Evolutionary conservation across 441 rosid genomes (phyloP).

Genomic region (Populus hybrid): DNA sequence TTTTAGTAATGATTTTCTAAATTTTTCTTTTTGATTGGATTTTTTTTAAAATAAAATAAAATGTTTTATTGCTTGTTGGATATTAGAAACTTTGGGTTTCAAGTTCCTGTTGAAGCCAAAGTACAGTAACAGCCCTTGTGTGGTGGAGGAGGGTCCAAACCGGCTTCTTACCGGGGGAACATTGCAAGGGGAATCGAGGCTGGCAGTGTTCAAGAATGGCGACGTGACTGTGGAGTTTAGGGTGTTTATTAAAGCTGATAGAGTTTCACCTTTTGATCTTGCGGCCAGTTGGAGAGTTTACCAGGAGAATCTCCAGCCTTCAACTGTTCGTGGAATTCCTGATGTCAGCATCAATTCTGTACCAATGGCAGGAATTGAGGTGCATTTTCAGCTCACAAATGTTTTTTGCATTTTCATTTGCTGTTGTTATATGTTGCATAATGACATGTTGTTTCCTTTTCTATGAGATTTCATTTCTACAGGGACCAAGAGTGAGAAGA

Average conservation of each 20-base stretch:
- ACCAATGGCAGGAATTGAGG: slow-evolving; percentile 57
- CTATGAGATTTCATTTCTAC: not conserved
- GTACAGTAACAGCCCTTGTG: slow-evolving; percentile 48
- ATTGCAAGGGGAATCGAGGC: slow-evolving; percentile 77
- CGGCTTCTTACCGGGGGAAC: slow-evolving; percentile 70
- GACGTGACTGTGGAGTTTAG: slow-evolving; percentile 77
- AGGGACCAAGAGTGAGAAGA: not conserved
- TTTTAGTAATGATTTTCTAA: not conserved
- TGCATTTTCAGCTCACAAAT: slow-evolving; percentile 17
- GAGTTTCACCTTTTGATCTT: slow-evolving; percentile 96
- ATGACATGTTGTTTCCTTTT: not conserved
- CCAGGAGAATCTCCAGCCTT: slow-evolving; percentile 87
- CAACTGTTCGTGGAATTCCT: slow-evolving; percentile 90
- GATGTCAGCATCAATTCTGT: slow-evolving; percentile 86
- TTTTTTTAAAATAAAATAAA: not conserved
- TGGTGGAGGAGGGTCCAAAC: slow-evolving; percentile 91
- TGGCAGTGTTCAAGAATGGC: slow-evolving; percentile 66
- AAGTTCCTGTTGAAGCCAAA: slow-evolving; percentile 98
- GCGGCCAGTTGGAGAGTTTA: slow-evolving; percentile 99
- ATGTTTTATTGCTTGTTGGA: slow-evolving; percentile 8
- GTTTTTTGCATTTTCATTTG: not conserved
- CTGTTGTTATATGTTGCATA: not conserved
- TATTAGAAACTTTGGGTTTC: slow-evolving; percentile 86
- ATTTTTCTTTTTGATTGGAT: not conserved
- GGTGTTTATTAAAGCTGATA: slow-evolving; percentile 75